Conservation (phyloP, 2,329 filamentous ascomycete species). For the Kalmusia sp. region DNA sequence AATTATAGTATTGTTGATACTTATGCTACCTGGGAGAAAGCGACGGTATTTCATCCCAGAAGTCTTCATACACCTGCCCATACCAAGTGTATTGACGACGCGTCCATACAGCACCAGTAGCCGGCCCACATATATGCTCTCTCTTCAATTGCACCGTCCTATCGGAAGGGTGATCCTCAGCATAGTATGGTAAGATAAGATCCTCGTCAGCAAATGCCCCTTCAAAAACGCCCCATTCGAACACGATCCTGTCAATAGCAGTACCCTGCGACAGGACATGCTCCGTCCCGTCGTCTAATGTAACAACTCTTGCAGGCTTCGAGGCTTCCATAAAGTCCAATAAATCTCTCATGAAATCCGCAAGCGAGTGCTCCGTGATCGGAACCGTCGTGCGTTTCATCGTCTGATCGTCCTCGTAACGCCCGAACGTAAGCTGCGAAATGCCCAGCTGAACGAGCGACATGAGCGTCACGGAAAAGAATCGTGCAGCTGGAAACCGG, state of each 20-base stretch:
- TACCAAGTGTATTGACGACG: slow-evolving; percentile 4
- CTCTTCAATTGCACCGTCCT: neutral
- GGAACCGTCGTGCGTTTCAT: neutral
- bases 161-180: neutral
- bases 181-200: neutral
- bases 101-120: neutral
- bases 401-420: neutral
- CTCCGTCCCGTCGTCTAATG: neutral
- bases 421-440: neutral
- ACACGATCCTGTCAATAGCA: neutral
- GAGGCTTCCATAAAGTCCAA: neutral
- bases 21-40: too few species aligned
- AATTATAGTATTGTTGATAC: too few species aligned
- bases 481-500: neutral
- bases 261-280: neutral
- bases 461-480: neutral
- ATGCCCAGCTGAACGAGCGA: neutral
- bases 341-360: neutral
- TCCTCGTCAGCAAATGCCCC: neutral
- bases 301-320: neutral
- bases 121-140: neutral
- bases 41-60: neutral
- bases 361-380: neutral
- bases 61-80: neutral
- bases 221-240: slow-evolving; percentile 1